These are phyloP conservation scores for Blastocystis sp. DNA, from an alignment of 352 stramenopile genomes.

Conservation along the genomic window DNA sequence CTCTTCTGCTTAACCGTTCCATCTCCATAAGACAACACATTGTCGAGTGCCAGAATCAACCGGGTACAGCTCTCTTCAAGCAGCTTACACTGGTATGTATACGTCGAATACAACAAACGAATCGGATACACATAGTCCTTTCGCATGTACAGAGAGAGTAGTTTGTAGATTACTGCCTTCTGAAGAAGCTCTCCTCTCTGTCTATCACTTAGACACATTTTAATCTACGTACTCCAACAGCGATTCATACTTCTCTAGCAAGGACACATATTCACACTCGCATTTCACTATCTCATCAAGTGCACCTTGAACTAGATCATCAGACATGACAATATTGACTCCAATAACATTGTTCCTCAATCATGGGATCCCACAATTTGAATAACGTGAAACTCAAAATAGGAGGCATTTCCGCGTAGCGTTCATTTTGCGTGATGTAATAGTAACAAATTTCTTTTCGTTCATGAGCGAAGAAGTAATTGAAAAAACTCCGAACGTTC, in stretches of 20 bases:
- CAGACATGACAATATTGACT: too few relatives aligned
- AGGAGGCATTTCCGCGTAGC: too few relatives aligned
- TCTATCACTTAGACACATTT: background rate
- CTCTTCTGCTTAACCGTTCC: background rate
- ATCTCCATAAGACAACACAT: conserved; percentile 1
- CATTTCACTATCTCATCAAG: background rate
- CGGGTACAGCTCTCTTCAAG: conserved; percentile 17
- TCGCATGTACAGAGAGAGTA: background rate
- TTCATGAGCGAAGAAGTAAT: background rate
- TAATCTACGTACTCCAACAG: background rate
- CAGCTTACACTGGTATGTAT: conserved; percentile 24
- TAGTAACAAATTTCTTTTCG: too few relatives aligned
- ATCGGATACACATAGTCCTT: background rate
- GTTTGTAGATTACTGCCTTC: background rate
- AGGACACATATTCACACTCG: background rate
- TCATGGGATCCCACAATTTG: too few relatives aligned
- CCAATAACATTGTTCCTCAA: too few relatives aligned
- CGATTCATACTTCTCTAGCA: conserved; percentile 9
- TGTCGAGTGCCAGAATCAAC: conserved; percentile 5
- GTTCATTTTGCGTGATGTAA: too few relatives aligned
- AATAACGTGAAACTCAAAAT: too few relatives aligned
- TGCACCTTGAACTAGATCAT: background rate
- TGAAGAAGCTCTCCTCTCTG: background rate
- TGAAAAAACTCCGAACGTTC: too few relatives aligned
- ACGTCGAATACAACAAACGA: conserved; percentile 36